These are phyloP conservation scores for Irpex rosettiformis DNA, from an alignment of 1,284 basidiomycete species.

Conservation along the genomic window DNA sequence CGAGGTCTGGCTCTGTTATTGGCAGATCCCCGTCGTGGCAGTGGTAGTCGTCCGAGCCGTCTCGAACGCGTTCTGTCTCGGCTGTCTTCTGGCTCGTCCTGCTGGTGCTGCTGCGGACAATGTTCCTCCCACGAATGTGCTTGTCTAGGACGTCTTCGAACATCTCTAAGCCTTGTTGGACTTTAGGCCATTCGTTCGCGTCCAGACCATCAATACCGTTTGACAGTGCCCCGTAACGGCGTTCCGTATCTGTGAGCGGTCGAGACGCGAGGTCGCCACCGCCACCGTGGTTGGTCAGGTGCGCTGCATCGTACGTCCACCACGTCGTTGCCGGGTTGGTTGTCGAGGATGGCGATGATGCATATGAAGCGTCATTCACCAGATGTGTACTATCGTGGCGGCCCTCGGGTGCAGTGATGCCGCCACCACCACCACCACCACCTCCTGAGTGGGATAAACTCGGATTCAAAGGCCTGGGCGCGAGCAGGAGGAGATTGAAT, in stretches of 20 bases:
- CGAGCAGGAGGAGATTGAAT: conserved; percentile 71
- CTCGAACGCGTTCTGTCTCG: background rate
- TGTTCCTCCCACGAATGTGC: conserved; percentile 6
- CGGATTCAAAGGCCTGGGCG: conserved; percentile 11
- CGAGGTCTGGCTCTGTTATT: conserved; percentile 44
- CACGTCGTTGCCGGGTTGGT: conserved; percentile 8
- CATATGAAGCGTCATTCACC: too few relatives aligned
- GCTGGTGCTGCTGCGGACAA: background rate
- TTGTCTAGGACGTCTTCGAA: conserved; percentile 38
- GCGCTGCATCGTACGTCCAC: conserved; percentile 43
- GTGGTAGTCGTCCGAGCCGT: background rate
- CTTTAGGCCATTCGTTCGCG: conserved; percentile 67
- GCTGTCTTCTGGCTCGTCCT: conserved; percentile 28
- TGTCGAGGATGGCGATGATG: background rate
- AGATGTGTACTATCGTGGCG: background rate
- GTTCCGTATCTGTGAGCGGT: conserved; percentile 44
- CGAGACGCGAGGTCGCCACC: conserved; percentile 56
- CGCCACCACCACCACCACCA: background rate
- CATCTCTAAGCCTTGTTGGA: conserved; percentile 50
- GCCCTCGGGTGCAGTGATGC: background rate
- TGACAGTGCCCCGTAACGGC: conserved; percentile 56
- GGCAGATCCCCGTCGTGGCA: background rate
- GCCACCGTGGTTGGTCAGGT: conserved; percentile 67
- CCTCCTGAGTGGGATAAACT: background rate
- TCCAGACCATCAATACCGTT: conserved; percentile 66